These are phyloP conservation scores for Microcera coccophila DNA, from an alignment of 2,329 filamentous ascomycete genomes.

Conservation along the genomic window DNA sequence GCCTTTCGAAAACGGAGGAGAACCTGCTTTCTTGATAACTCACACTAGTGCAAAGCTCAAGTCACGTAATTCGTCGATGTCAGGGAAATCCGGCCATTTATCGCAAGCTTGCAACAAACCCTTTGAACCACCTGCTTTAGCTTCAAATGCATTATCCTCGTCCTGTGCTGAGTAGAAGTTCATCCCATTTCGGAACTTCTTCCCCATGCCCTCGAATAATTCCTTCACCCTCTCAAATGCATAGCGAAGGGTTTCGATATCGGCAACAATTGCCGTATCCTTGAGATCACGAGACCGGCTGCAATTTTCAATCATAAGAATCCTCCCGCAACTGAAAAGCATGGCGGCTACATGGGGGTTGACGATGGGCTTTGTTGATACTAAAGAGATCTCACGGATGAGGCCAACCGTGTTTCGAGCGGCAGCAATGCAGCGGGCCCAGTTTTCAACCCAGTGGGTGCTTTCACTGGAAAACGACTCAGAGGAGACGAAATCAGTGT, in stretches of 20 bases:
- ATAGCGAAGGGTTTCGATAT: constrained; percentile 19
- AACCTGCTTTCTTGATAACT: too few relatives aligned
- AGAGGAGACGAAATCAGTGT: constrained; percentile 8
- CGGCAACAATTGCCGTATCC: constrained; percentile 15
- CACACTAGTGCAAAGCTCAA: too few relatives aligned
- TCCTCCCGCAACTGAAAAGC: constrained; percentile 15
- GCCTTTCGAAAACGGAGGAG: too few relatives aligned
- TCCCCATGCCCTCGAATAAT: constrained; percentile 11
- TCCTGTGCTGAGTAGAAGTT: constrained; percentile 16
- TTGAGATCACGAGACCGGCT: constrained; percentile 1
- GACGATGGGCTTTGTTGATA: constrained; percentile 10
- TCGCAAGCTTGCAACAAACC: constrained; percentile 17
- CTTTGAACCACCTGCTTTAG: constrained; percentile 15
- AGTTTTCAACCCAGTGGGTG: constrained; percentile 7
- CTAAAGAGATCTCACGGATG: constrained; percentile 17
- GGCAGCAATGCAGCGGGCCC: constrained; percentile 22
- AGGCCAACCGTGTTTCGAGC: constrained; percentile 14
- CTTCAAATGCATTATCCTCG: constrained; percentile 4
- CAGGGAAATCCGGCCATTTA: constrained; percentile 13
- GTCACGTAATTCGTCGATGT: too few relatives aligned
- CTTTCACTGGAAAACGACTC: too few relatives aligned
- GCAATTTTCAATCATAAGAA: constrained; percentile 20
- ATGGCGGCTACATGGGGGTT: constrained; percentile 17
- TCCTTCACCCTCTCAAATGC: constrained; percentile 15
- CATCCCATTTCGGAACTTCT: constrained; percentile 21